These are phyloP conservation scores for Aquilaria agallochum DNA, from an alignment of 441 rosid species.

Conservation along the genomic window DNA sequence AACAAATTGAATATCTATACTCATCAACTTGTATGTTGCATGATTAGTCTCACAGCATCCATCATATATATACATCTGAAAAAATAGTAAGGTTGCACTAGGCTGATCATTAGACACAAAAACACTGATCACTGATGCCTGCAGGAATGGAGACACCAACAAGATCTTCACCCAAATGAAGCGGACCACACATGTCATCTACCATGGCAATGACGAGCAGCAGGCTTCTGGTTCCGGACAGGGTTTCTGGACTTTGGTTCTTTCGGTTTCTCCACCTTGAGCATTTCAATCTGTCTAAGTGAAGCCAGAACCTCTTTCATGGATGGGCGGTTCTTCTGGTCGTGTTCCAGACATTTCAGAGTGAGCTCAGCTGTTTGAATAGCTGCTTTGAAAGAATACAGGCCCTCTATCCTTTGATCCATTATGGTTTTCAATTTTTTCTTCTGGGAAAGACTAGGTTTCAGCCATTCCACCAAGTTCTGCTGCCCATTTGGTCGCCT, in stretches of 20 bases:
- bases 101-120: too few species aligned
- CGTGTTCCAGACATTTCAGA: constrained; percentile 27
- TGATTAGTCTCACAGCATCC: too few species aligned
- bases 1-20: too few species aligned
- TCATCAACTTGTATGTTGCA: too few species aligned
- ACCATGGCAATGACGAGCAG: too few species aligned
- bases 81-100: too few species aligned
- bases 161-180: too few species aligned
- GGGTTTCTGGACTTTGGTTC: neutral
- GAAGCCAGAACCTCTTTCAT: constrained; percentile 39
- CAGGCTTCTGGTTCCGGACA: too few species aligned
- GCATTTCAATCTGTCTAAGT: constrained; percentile 18
- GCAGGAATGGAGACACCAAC: too few species aligned
- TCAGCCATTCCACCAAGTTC: constrained; percentile 39
- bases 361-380: constrained; percentile 29
- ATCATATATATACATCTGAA: too few species aligned
- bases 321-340: constrained; percentile 43
- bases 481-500: constrained; percentile 36
- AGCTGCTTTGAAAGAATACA: constrained; percentile 34
- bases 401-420: constrained; percentile 46
- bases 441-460: constrained; percentile 34
- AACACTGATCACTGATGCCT: too few species aligned
- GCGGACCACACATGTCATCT: too few species aligned
- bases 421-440: constrained; percentile 34
- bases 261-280: constrained; percentile 27